Base-by-base conservation (phyloP, 495 filamentous ascomycete genomes). In the Daldinia loculata region DNA sequence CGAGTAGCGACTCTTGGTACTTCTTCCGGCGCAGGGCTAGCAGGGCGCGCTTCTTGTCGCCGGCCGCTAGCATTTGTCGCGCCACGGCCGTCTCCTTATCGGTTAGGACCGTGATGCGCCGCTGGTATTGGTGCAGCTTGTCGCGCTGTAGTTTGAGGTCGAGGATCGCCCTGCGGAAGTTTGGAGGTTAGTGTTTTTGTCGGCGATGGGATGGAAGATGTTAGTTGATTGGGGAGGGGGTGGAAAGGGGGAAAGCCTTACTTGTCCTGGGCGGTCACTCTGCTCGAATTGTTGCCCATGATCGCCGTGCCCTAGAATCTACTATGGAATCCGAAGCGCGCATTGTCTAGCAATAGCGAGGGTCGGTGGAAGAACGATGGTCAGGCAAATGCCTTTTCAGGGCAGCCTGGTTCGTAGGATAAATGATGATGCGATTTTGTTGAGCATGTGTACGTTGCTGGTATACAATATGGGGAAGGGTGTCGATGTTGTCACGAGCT, bases 121-220 rank as follows among this genome's bases (percentile, higher is more conserved):
- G 89, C 78, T 97, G 93, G 81, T 99, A 98, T 74, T 96, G 92
- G 69, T 94, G 93, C 2, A 98, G 92, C 74, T 92, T 94, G 85
- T 99, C 95, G 77, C 95, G 94, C 81, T 99, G 96, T 82, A 89
- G 92, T 80, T 98, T 98, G 78, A 99, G 89, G 82, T 98, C 93
- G 64, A 98, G 90, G 79, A 98, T 98, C 38, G 95, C 95, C 73
- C 83, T 83, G 56, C 32, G 24, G 1, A n/a, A n/a, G 11, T 61
- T n/a, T 3, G 55, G 8, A 7, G n/a, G 39, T 29, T 29, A 15
- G 8, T 15, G 6, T 1, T 50, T 56, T 32, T 4, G 15, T 30
- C 3, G 26, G 15, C 15, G 15, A 53, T 53, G 2, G 12, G 14
- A 22, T 45, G 4, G 32, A 34, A 34, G 24, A 22, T n/a, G 4